Evolutionary conservation across 1,139 yeast species (phyloP), one percentile per base, ranked within the genome.

Genomic region (Geotrichum cucujoidarum): DNA sequence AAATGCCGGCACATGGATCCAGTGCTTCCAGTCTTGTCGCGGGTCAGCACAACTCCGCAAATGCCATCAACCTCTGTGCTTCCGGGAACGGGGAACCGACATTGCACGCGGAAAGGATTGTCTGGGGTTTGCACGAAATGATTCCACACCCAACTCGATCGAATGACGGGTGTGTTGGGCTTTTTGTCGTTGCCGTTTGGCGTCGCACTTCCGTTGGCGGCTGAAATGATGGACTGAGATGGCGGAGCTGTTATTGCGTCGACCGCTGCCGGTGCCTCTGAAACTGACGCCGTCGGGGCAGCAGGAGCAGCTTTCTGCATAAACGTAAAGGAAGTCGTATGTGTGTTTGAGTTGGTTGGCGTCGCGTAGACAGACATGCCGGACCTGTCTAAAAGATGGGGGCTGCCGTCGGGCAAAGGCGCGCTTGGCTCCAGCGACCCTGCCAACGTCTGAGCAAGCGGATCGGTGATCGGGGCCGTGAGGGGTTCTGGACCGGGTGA

Each of bases 111-210:
- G 45, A 48, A 48, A 8, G 51, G 49, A 33, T 47, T 50, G 16
- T 47, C 53, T 6, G 51, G 51, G 4, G 47, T 45, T 25, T 48
- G 51, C 20, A 48, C 48, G 40, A 50, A 50, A 27, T 40, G 49
- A 16, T 48, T 47, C 53, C 53, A 50, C 7, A 50, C 53, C 53
- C 53, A 50, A 21, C 51, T 47, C 10, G 53, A 50, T 18, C 53
- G 38, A 33, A 47, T 39, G 2, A 38, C 45, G 6, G 50, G 45
- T 7, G 43, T 39, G 3, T 30, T 22, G 8, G 46, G 27, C 16
- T 40, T 40, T 22, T 33, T 41, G 22, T 47, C 46, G n/a, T n/a
- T n/a, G 17, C 39, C 33, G 8, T 32, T 24, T 2, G 43, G 24
- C n/a, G 45, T 16, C 2, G 31, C 13, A n/a, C 4, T 7, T 5